Base-by-base conservation (phyloP, 2,329 filamentous ascomycete genomes). In the Diaporthe destruens region DNA sequence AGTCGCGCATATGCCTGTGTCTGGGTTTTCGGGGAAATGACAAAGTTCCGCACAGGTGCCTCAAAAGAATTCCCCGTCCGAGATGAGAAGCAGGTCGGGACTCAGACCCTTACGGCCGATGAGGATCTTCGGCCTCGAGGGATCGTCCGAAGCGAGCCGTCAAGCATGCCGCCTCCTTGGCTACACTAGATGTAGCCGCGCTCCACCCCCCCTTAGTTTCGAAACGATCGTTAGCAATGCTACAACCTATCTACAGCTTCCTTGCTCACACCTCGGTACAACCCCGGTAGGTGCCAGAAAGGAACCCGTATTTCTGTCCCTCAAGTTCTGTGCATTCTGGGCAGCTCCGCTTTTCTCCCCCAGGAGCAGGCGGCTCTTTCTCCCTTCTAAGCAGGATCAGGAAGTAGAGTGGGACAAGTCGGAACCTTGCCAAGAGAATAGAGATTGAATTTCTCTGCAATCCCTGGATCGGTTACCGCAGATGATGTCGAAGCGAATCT, bases 151-250 rank as follows among this genome's bases (percentile, higher is more conserved):
- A 66, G 61, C 61, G 61, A 53, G 47, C 61, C 61, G 61, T 53
- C 61, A 66, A 11, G 61, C 61, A 66, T 66, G 44, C 39, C 39
- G 32, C 61, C 32, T 53, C 53, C 61, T 47, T 53, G 61, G 61
- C 61, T 39, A 36, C 47, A 66, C 61, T 39, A 36, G 61, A 66
- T 66, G 20, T 53, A 53, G 61, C 61, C 47, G 61, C 61, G 61
- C 61, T 66, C 61, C 61, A 53, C 61, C 61, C 61, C 61, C 61
- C 61, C 39, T 39, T 66, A n/a, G 61, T 66, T 66, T 66, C 61
- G 61, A 66, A 66, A 66, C 61, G 16, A 34, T 32, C 53, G 29
- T 66, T 36, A 53, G 29, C 61, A 39, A 25, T 53, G 61, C 44
- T 66, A 53, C 47, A 66, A 3, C 36, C 51, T n/a, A n/a, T n/a